Conservation (phyloP, 345 rosid genomes). For the Aethionema arabicum region DNA sequence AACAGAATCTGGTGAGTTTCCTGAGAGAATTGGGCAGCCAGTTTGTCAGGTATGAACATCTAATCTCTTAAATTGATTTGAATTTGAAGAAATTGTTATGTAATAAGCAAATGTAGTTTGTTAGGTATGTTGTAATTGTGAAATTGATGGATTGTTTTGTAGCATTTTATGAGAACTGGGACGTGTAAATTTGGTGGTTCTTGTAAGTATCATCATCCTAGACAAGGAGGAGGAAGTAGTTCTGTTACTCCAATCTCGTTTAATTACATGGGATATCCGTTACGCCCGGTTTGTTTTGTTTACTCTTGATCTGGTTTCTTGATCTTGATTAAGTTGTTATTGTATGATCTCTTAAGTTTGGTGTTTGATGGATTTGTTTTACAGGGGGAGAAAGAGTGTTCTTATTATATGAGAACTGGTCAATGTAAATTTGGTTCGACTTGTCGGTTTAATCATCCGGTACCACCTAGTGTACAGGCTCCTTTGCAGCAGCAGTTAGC, state of each 20-base stretch:
- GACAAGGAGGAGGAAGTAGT: constrained; percentile 53
- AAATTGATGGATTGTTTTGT: constrained; percentile 23
- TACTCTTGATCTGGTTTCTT: constrained; percentile 3
- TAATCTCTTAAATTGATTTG: background rate
- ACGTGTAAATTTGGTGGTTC: constrained; percentile 91
- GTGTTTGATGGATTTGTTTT: constrained; percentile 16
- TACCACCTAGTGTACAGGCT: constrained; percentile 49
- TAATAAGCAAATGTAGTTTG: background rate
- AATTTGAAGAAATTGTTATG: background rate
- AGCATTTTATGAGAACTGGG: constrained; percentile 89
- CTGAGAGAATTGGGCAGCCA: constrained; percentile 77
- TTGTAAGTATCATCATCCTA: constrained; percentile 93
- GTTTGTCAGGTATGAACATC: constrained; percentile 71
- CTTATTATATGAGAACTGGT: constrained; percentile 83
- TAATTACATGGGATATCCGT: constrained; percentile 74
- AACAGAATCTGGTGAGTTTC: constrained; percentile 59
- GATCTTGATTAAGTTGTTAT: background rate
- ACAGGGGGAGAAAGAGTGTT: constrained; percentile 93
- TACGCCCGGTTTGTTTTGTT: constrained; percentile 74
- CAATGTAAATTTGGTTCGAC: constrained; percentile 86
- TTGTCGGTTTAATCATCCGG: constrained; percentile 90
- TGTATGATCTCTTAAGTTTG: constrained; percentile 18
- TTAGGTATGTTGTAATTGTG: background rate
- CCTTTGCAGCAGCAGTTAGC: constrained; percentile 37
- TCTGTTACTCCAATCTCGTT: constrained; percentile 51